Evolutionary conservation across 257 asterid genomes (phyloP).

Genomic region (Solanum peruvianum): DNA sequence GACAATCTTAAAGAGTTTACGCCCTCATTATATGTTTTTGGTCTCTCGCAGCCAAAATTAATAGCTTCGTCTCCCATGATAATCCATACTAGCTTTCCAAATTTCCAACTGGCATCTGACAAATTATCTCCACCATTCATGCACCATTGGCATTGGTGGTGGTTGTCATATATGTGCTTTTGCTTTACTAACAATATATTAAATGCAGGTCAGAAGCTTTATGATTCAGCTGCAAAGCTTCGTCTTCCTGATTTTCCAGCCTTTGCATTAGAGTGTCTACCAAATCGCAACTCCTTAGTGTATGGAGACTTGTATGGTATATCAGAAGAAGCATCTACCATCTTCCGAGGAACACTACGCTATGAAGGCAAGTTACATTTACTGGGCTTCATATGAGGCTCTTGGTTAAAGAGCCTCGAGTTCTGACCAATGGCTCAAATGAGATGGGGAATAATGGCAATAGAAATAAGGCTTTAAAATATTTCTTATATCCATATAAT

Average conservation of each 20-base stretch:
- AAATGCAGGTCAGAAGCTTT: conserved; percentile 66
- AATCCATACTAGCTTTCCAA: neutral
- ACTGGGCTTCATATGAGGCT: neutral
- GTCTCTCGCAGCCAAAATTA: neutral
- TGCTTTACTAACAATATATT: neutral
- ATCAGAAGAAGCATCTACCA: conserved; percentile 67
- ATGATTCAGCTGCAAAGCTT: conserved; percentile 73
- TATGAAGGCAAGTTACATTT: conserved; percentile 58
- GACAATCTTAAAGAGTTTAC: neutral
- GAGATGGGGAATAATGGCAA: neutral
- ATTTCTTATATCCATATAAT: neutral
- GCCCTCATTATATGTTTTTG: neutral
- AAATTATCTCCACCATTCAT: neutral
- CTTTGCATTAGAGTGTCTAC: conserved; percentile 93
- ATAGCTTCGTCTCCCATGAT: neutral
- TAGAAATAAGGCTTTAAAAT: neutral
- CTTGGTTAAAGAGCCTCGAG: neutral
- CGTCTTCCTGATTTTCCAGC: conserved; percentile 79
- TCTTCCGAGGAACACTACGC: conserved; percentile 91
- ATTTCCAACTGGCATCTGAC: neutral
- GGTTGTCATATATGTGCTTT: neutral
- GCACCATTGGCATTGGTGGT: neutral
- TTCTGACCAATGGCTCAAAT: neutral
- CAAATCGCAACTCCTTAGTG: conserved; percentile 75
- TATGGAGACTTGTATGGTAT: conserved; percentile 86